Evolutionary conservation across 352 stramenopile species (phyloP).

Genomic region (Phytophthora crassamura): DNA sequence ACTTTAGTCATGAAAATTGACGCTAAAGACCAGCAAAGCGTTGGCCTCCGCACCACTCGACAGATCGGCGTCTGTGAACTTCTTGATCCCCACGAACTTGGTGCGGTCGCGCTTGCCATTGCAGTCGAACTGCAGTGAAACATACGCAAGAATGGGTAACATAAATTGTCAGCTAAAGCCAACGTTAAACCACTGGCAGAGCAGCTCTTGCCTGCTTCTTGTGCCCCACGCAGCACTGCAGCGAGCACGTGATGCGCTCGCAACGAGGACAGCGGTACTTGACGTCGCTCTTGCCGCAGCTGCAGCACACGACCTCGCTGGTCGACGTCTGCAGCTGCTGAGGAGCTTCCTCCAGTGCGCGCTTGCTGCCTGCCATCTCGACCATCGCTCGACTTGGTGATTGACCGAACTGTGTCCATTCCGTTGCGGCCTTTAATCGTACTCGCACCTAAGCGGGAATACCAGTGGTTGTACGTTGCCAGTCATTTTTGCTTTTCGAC

Average conservation of each 20-base stretch:
- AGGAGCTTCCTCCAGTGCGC: conserved; percentile 31
- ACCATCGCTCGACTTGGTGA: conserved; percentile 21
- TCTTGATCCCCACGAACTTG: conserved; percentile 76
- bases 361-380: conserved; percentile 38
- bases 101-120: conserved; percentile 85
- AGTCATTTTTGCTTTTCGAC: conserved; percentile 34
- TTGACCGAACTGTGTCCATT: conserved; percentile 19
- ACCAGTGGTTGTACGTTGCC: conserved; percentile 1
- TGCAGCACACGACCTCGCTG: conserved; percentile 41
- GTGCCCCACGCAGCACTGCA: conserved; percentile 79
- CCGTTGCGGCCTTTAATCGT: conserved; percentile 26
- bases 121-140: conserved; percentile 62
- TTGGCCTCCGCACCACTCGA: conserved; percentile 57
- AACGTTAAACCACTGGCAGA: not conserved
- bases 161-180: conserved; percentile 6
- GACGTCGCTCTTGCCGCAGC: conserved; percentile 56
- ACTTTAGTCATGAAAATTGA: not conserved
- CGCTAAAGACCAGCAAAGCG: not conserved
- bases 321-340: conserved; percentile 7
- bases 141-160: not conserved
- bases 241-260: conserved; percentile 84
- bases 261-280: conserved; percentile 90
- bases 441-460: not conserved
- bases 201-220: conserved; percentile 69
- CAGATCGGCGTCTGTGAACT: conserved; percentile 80